These are phyloP conservation scores for Aspergillus cavernicola DNA, from an alignment of 495 filamentous ascomycete genomes.

Conservation along the genomic window DNA sequence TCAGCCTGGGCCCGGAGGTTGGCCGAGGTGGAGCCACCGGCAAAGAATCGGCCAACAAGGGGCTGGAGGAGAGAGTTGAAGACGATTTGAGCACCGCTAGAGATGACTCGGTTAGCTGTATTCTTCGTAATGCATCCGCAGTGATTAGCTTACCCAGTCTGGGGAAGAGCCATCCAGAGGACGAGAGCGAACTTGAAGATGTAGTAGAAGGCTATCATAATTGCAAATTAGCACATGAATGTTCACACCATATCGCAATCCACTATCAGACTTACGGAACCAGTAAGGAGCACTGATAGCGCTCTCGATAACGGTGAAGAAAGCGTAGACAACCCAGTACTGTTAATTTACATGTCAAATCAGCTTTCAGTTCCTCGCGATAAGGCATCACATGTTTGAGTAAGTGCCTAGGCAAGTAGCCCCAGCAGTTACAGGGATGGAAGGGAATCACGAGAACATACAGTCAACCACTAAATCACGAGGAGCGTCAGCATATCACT, in stretches of 20 bases:
- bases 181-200: conserved; percentile 98
- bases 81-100: conserved; percentile 88
- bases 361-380: conserved; percentile 11
- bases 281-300: conserved; percentile 93
- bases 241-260: neutral
- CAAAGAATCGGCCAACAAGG: conserved; percentile 87
- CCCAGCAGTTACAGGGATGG: neutral
- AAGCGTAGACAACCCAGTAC: conserved; percentile 98
- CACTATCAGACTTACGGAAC: conserved; percentile 67
- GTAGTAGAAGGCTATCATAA: conserved; percentile 82
- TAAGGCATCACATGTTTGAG: conserved; percentile 14
- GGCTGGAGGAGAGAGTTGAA: conserved; percentile 96
- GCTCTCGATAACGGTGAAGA: conserved; percentile 92
- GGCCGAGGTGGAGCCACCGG: conserved; percentile 69
- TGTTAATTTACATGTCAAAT: conserved; percentile 34
- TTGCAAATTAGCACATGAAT: conserved; percentile 16
- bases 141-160: conserved; percentile 70
- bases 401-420: conserved; percentile 2
- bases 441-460: conserved; percentile 42
- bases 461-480: conserved; percentile 57
- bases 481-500: conserved; percentile 12
- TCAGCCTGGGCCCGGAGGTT: conserved; percentile 91
- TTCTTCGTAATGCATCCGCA: neutral
- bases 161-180: conserved; percentile 94
- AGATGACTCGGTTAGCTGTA: conserved; percentile 18